These are phyloP conservation scores for Russula griseocarnosa DNA, from an alignment of 768 basidiomycete genomes.

Conservation along the genomic window DNA sequence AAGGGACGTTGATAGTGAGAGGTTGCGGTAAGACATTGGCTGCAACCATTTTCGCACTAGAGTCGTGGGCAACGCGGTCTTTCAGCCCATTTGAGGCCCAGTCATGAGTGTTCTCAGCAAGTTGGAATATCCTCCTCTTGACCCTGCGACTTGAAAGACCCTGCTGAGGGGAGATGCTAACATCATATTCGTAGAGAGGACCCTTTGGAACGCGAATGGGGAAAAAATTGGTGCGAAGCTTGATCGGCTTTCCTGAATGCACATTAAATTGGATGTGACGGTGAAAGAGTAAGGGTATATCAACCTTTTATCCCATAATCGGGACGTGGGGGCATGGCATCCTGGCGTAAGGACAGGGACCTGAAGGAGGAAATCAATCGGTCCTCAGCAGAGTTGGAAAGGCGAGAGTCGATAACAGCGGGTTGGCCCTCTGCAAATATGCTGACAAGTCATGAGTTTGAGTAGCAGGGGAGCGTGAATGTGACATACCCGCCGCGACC, in stretches of 20 bases:
- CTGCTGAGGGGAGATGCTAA: slow-evolving; percentile 40
- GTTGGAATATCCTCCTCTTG: slow-evolving; percentile 45
- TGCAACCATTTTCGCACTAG: slow-evolving; percentile 45
- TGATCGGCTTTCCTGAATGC: slow-evolving; percentile 39
- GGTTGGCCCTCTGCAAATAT: slow-evolving; percentile 39
- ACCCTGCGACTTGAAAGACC: slow-evolving; percentile 39
- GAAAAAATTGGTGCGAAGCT: slow-evolving; percentile 53
- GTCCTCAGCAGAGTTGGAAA: slow-evolving; percentile 41
- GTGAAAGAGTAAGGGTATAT: background rate
- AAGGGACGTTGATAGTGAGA: slow-evolving; percentile 39
- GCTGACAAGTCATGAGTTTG: slow-evolving; percentile 31
- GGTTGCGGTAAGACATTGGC: slow-evolving; percentile 42
- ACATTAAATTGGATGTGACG: background rate
- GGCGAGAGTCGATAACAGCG: slow-evolving; percentile 55
- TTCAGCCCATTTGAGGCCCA: slow-evolving; percentile 43
- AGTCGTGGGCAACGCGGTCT: slow-evolving; percentile 46
- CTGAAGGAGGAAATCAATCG: slow-evolving; percentile 40
- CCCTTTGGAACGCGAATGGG: slow-evolving; percentile 46
- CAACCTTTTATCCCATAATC: slow-evolving; percentile 40
- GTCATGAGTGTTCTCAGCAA: slow-evolving; percentile 43
- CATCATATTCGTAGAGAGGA: slow-evolving; percentile 48
- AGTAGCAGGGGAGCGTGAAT: background rate
- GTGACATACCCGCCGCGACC: slow-evolving; percentile 43
- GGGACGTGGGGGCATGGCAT: slow-evolving; percentile 46
- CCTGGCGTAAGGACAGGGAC: slow-evolving; percentile 31